phyloP scores from a whole-genome alignment of 2,329 filamentous ascomycete species.

The Trichoderma pleuroti region DNA sequence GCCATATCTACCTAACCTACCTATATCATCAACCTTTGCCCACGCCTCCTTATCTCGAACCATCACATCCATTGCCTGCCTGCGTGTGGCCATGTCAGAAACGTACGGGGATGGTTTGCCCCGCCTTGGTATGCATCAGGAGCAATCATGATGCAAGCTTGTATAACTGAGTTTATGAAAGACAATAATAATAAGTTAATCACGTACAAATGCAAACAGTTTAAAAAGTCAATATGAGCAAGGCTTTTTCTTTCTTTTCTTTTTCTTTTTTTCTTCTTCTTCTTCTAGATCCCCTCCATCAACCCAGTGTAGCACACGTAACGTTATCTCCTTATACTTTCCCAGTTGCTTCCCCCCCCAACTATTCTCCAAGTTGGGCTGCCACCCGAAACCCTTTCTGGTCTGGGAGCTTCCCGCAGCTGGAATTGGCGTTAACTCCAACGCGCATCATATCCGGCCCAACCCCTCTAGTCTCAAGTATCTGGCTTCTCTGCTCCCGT shows the following conservation, averaged over 20 bases:
- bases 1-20: background rate
- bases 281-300: no score
- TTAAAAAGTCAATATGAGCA: background rate
- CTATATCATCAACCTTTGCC: background rate
- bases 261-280: no score
- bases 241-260: no score
- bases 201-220: background rate
- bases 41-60: background rate
- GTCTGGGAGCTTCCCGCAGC: background rate
- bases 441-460: constrained; percentile 9
- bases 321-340: background rate
- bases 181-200: background rate
- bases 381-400: background rate
- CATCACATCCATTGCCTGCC: background rate
- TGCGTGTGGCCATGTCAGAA: background rate
- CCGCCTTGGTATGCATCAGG: background rate
- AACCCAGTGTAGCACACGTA: background rate
- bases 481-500: constrained; percentile 15
- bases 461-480: constrained; percentile 13
- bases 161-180: background rate
- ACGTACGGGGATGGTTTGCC: background rate
- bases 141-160: background rate
- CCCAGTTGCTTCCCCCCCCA: background rate
- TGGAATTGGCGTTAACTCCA: background rate
- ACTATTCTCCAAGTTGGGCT: background rate